These are phyloP conservation scores for Coemansia aciculifera DNA, from an alignment of 192 early-diverging fungal species.

Conservation along the genomic window DNA sequence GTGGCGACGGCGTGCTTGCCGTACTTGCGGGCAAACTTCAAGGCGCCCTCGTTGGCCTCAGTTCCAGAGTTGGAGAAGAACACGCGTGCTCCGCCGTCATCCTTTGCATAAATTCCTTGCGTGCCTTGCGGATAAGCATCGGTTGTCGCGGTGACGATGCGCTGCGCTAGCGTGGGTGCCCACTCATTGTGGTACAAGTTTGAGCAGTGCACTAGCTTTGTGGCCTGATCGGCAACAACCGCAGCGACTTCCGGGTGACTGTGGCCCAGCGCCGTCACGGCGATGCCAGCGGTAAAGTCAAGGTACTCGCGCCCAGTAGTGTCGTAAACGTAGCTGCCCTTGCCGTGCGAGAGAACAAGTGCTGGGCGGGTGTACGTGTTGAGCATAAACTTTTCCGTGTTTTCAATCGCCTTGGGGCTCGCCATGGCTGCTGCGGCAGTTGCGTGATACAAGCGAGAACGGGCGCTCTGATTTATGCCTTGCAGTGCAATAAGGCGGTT, in stretches of 20 bases:
- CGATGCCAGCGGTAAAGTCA: conserved; percentile 94
- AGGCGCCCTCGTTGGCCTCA: conserved; percentile 96
- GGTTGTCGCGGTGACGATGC: conserved; percentile 65
- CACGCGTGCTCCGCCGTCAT: conserved; percentile 61
- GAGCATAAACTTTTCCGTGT: conserved; percentile 61
- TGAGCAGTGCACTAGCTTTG: conserved; percentile 79
- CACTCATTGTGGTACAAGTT: conserved; percentile 94
- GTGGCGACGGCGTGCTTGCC: conserved; percentile 55
- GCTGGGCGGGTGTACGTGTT: conserved; percentile 71
- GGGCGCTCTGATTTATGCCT: neutral
- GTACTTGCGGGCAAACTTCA: conserved; percentile 95
- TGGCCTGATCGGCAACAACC: conserved; percentile 78
- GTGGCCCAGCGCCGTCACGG: conserved; percentile 93
- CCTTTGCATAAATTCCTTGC: conserved; percentile 50
- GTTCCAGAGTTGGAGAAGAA: conserved; percentile 98
- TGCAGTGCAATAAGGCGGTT: neutral
- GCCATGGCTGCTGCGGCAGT: conserved; percentile 8
- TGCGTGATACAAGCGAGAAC: conserved; percentile 18
- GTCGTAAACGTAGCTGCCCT: conserved; percentile 82
- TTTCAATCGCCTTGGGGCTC: conserved; percentile 19
- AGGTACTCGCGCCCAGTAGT: conserved; percentile 73
- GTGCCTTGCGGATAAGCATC: conserved; percentile 50
- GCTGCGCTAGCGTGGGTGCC: conserved; percentile 75
- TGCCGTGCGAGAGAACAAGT: conserved; percentile 78
- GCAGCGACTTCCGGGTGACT: conserved; percentile 71